Percentiles rank a stretch among this genome's conserved stretches.
Conservation (phyloP, 2,329 filamentous ascomycete species). For the Aspergillus sp. region DNA sequence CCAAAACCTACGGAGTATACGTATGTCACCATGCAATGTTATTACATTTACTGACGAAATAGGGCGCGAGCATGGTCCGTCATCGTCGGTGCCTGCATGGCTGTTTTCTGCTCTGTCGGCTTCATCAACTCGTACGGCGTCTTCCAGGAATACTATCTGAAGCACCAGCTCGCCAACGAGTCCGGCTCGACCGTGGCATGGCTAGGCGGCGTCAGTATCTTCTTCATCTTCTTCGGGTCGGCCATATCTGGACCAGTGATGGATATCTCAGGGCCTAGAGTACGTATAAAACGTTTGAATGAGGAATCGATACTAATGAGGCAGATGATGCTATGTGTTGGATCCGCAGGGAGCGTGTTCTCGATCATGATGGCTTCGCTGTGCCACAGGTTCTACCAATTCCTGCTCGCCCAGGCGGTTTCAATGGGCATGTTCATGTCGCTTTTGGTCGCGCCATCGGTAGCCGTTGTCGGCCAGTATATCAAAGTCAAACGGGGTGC, state of each 20-base stretch:
- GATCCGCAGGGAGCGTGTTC: constrained; percentile 30
- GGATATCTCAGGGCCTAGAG: constrained; percentile 33
- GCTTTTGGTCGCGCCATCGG: constrained; percentile 28
- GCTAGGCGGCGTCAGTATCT: constrained; percentile 33
- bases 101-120: constrained; percentile 38
- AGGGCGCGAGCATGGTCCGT: constrained; percentile 29
- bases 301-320: not conserved
- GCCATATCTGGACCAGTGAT: constrained; percentile 29
- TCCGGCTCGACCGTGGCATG: constrained; percentile 34
- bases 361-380: constrained; percentile 40
- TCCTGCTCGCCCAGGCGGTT: constrained; percentile 40
- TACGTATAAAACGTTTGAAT: constrained; percentile 4
- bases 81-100: constrained; percentile 30
- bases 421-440: constrained; percentile 33
- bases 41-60: not conserved
- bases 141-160: constrained; percentile 35
- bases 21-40: constrained; percentile 10
- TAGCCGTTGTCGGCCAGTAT: constrained; percentile 31
- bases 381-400: constrained; percentile 38
- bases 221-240: constrained; percentile 33
- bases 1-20: constrained; percentile 23
- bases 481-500: constrained; percentile 30
- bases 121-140: constrained; percentile 41
- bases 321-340: constrained; percentile 29
- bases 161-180: constrained; percentile 23